Evolutionary conservation across 192 early-diverging fungal species (phyloP), one percentile per base, ranked within the genome.

Genomic region (Piromyces sp.): DNA sequence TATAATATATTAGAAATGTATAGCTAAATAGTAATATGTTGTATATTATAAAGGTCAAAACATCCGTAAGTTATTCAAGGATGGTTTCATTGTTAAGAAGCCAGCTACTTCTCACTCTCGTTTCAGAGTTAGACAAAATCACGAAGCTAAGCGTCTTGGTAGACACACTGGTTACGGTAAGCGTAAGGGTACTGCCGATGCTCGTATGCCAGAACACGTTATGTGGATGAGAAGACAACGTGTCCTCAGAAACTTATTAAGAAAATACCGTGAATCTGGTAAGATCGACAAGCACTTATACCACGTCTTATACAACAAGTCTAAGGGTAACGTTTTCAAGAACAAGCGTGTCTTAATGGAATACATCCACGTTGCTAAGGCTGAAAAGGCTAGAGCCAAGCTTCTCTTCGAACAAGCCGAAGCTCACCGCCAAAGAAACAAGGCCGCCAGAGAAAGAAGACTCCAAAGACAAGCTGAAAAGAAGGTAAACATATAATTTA

Each of bases 261-360:
- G 94, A 91, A 97, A 97, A 91, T 98, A 98, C 95, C 92, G 97
- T 83, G 97, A 97, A 89, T 87, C 93, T 86, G 94, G 94, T 85
- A 98, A 98, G 94, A 97, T 98, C 84, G 96, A 98, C 90, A 91
- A 93, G 86, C 96, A 97, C 92, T 91, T 98, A 93, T 96, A 97
- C 93, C 97, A 96, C 90, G 87, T 90, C 85, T 91, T 98, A 85
- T 98, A 98, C 93, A 87, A 96, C 86, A 97, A 97, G 93, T 91
- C 95, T 82, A 98, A 98, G 95, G 97, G 97, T 97, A 97, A 97
- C 90, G 95, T 95, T 82, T 98, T 98, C 92, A 98, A 98, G 94
- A 98, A 97, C 95, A 98, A 98, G 94, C 94, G 97, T 89, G 97
- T 98, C 83, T 88, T 98, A 79, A 98, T 98, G 95, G 97, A 98